Evolutionary conservation across 2,329 filamentous ascomycete species (phyloP), one percentile per base, ranked within the genome.

Genomic region (Aaosphaeria pasadenensis): DNA sequence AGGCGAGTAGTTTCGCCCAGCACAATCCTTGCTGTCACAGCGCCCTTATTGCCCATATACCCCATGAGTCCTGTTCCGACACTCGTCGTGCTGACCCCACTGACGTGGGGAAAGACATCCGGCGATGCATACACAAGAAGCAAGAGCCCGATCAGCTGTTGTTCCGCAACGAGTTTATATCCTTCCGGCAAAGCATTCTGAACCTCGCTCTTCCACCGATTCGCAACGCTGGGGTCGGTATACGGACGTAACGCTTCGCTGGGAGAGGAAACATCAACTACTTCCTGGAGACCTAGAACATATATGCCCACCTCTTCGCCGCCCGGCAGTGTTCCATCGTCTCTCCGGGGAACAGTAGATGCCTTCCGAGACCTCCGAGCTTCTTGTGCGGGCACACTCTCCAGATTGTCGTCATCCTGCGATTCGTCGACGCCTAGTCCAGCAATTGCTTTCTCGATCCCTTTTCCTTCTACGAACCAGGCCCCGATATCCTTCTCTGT

Each of bases 1-100:
- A 99, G 74, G 30, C 87, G 82, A 0, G 94, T 96, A 0, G 91
- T 91, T 67, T 96, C 94, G 2, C 92, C 94, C 1, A 99, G 74
- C 1, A 99, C 78, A 4, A 99, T 75, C 17, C 92, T 82, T 4
- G 88, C 87, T 3, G 86, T 83, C 1, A 96, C 87, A 4, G 89
- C 92, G 1, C 94, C 94, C 68, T 99, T 99, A 70, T 99, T 99
- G 7, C 94, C 94, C 75, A 96, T 86, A 63, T 96, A 96, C 0
- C 92, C 92, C 71, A 95, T 82, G 39, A 97, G 71, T 0, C 94
- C 94, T 0, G 94, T 99, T 0, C 91, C 92, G 6, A 97, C 86
- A 48, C 83, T 87, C 4, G 85, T 85, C 1, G 87, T 91, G 69
- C 89, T 95, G 57, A 96, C 83, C 43, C 89, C 88, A 52, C 84